phyloP scores from a whole-genome alignment of 2,329 filamentous ascomycete genomes.

The Penicillium polonicum region DNA sequence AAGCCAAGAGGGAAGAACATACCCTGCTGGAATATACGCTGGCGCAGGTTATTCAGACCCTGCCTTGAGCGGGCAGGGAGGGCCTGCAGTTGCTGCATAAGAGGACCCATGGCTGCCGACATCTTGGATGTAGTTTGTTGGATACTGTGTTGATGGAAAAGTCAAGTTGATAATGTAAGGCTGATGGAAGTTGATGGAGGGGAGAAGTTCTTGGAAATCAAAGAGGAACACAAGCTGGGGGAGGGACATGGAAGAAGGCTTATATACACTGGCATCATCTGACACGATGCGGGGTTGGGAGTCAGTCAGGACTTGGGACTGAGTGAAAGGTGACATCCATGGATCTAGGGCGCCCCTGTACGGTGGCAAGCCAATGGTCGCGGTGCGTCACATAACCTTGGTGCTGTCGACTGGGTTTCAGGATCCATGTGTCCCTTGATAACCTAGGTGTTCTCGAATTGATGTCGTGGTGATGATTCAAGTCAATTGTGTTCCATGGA shows the following conservation, averaged over 20 bases:
- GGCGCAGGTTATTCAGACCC: constrained; percentile 26
- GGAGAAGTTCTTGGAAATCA: constrained; percentile 3
- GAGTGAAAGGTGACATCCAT: constrained; percentile 18
- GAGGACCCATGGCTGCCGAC: constrained; percentile 25
- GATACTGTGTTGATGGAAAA: constrained; percentile 3
- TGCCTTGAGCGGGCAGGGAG: constrained; percentile 26
- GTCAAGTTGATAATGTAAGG: neutral
- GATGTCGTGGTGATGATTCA: neutral
- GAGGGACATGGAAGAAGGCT: neutral
- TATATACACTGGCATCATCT: constrained; percentile 25
- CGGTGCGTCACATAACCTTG: neutral
- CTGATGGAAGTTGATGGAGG: constrained; percentile 1
- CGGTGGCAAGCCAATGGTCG: constrained; percentile 15
- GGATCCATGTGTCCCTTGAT: neutral
- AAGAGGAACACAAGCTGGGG: neutral
- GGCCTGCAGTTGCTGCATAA: constrained; percentile 21
- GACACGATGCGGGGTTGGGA: constrained; percentile 26
- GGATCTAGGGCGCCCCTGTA: constrained; percentile 15
- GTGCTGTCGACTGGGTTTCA: constrained; percentile 7
- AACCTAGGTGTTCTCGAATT: neutral
- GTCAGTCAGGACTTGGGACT: constrained; percentile 10
- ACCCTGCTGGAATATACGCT: constrained; percentile 29
- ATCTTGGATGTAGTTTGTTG: constrained; percentile 11
- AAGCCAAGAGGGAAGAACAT: constrained; percentile 1
- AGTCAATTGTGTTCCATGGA: neutral